These are phyloP conservation scores for Aspergillus aculeatus DNA, from an alignment of 2,329 filamentous ascomycete genomes.

Conservation along the genomic window DNA sequence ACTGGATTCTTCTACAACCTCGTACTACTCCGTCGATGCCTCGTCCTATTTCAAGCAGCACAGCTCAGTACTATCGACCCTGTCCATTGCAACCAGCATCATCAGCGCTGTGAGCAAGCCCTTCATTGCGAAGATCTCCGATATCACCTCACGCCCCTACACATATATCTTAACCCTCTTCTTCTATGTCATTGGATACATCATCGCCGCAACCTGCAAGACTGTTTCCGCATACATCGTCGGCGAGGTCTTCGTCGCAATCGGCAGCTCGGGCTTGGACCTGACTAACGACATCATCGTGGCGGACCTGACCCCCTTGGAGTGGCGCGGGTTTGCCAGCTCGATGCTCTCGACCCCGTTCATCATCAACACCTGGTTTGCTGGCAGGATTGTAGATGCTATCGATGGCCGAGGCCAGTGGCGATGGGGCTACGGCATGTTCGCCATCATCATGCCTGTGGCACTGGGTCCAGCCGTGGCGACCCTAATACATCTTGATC, in stretches of 20 bases:
- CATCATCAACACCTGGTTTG: constrained; percentile 42
- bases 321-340: constrained; percentile 31
- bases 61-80: constrained; percentile 8
- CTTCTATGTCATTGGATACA: constrained; percentile 9
- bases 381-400: constrained; percentile 44
- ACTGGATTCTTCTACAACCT: constrained; percentile 12
- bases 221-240: constrained; percentile 25
- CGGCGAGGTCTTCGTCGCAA: constrained; percentile 26
- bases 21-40: constrained; percentile 12
- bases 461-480: constrained; percentile 42
- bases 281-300: constrained; percentile 29
- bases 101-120: constrained; percentile 14
- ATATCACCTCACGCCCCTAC: constrained; percentile 10
- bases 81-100: constrained; percentile 8
- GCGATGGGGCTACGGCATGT: constrained; percentile 62
- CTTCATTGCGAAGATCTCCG: constrained; percentile 13
- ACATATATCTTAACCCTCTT: constrained; percentile 6
- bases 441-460: constrained; percentile 58
- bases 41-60: constrained; percentile 5
- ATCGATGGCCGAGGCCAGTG: constrained; percentile 44
- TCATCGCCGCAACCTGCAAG: constrained; percentile 3
- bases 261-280: constrained; percentile 31
- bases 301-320: constrained; percentile 27
- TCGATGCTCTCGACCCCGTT: constrained; percentile 30
- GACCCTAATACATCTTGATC: constrained; percentile 25